These are phyloP conservation scores for Begonia fuchsioides DNA, from an alignment of 306 rosid genomes.

Conservation along the genomic window DNA sequence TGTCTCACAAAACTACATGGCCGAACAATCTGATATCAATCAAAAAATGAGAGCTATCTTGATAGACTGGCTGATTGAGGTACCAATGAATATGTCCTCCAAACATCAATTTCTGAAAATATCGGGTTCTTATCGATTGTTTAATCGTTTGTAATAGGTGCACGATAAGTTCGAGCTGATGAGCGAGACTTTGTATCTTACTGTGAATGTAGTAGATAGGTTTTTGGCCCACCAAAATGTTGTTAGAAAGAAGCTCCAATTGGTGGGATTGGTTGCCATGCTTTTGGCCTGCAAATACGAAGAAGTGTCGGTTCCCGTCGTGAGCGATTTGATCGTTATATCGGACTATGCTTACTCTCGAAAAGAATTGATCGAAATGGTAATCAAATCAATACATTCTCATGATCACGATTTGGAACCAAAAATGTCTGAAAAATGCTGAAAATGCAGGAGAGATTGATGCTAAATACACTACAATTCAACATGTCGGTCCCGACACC, in stretches of 20 bases:
- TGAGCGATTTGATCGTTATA: slow-evolving; percentile 74
- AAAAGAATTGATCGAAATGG: slow-evolving; percentile 81
- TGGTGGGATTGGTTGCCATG: slow-evolving; percentile 96
- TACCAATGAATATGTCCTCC: slow-evolving; percentile 1
- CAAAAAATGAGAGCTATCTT: slow-evolving; percentile 95
- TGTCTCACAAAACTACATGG: slow-evolving; percentile 56
- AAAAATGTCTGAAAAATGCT: too few relatives aligned
- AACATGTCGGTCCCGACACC: slow-evolving; percentile 91
- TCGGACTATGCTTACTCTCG: slow-evolving; percentile 81
- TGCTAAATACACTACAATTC: slow-evolving; percentile 65
- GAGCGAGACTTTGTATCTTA: slow-evolving; percentile 86
- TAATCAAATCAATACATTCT: slow-evolving; percentile 18
- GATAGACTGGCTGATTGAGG: slow-evolving; percentile 98
- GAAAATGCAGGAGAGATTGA: slow-evolving; percentile 60
- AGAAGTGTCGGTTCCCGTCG: slow-evolving; percentile 86
- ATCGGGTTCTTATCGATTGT: too few relatives aligned
- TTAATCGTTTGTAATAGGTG: slow-evolving; percentile 40
- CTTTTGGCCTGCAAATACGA: slow-evolving; percentile 97
- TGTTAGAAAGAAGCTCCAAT: slow-evolving; percentile 83
- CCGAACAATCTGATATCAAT: slow-evolving; percentile 66
- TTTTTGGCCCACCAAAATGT: slow-evolving; percentile 49
- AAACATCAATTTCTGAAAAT: too few relatives aligned
- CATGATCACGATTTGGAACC: background rate
- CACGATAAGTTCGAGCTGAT: slow-evolving; percentile 91
- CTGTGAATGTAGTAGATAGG: slow-evolving; percentile 67